phyloP scores from a whole-genome alignment of 257 asterid species.

The Schizonepeta tenuifolia region DNA sequence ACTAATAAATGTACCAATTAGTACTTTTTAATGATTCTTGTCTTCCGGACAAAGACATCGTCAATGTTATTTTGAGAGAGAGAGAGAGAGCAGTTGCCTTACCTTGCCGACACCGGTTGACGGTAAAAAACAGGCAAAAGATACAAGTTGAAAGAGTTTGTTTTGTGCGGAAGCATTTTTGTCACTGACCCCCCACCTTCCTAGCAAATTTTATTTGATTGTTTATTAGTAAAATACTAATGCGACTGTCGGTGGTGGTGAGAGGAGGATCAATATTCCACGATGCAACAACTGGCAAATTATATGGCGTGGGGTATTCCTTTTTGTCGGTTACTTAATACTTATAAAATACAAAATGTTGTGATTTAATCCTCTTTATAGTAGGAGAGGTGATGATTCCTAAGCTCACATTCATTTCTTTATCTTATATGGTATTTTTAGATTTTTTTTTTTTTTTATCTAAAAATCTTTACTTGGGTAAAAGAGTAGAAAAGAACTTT shows the following conservation, averaged over 20 bases:
- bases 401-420: no score
- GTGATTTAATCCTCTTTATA: no score
- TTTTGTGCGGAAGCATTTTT: neutral
- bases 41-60: neutral
- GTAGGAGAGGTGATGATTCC: no score
- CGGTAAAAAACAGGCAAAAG: neutral
- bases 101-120: conserved; percentile 17
- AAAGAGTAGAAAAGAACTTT: no score
- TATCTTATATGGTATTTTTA: no score
- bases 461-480: no score
- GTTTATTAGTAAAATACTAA: conserved; percentile 8
- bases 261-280: neutral
- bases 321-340: conserved; percentile 5
- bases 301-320: conserved; percentile 23
- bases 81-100: conserved; percentile 11
- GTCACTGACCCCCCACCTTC: neutral
- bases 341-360: no score
- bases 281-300: conserved; percentile 10
- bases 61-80: neutral
- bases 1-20: neutral
- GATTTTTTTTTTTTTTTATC: no score
- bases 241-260: conserved; percentile 33
- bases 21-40: neutral
- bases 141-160: neutral
- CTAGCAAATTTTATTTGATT: conserved; percentile 3